Evolutionary conservation across 2,329 filamentous ascomycete species (phyloP).

Genomic region (Fusarium redolens): DNA sequence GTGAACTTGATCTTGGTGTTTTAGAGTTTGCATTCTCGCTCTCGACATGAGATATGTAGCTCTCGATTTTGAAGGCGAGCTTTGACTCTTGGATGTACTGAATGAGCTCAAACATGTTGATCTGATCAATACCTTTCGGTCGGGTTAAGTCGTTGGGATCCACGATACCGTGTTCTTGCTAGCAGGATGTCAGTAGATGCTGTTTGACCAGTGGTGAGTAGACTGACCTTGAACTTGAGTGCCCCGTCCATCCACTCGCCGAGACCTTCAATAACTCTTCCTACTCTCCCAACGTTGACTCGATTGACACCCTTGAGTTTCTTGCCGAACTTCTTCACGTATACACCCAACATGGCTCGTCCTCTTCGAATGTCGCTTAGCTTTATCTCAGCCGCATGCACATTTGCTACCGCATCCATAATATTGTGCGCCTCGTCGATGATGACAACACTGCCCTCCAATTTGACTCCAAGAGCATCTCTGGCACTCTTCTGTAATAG

Average conservation of each 20-base stretch:
- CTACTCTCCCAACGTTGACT: slow-evolving; percentile 89
- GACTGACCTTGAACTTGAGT: slow-evolving; percentile 58
- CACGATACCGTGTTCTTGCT: slow-evolving; percentile 72
- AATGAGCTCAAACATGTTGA: slow-evolving; percentile 91
- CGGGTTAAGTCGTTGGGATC: slow-evolving; percentile 78
- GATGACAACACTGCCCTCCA: slow-evolving; percentile 91
- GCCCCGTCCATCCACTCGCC: slow-evolving; percentile 73
- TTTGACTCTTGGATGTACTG: slow-evolving; percentile 92
- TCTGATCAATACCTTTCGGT: slow-evolving; percentile 90
- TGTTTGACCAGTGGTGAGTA: background rate
- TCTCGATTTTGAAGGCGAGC: slow-evolving; percentile 92
- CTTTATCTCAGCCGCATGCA: slow-evolving; percentile 82
- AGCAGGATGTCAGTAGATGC: background rate
- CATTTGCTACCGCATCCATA: slow-evolving; percentile 91
- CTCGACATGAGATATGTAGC: slow-evolving; percentile 77
- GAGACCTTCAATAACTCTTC: slow-evolving; percentile 84
- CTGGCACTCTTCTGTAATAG: slow-evolving; percentile 87
- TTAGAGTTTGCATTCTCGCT: slow-evolving; percentile 54
- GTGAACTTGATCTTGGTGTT: slow-evolving; percentile 49
- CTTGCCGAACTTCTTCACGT: slow-evolving; percentile 89
- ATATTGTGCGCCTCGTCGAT: slow-evolving; percentile 98
- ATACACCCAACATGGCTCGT: slow-evolving; percentile 80
- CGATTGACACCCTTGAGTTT: slow-evolving; percentile 90
- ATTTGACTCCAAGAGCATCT: slow-evolving; percentile 85
- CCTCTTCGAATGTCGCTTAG: slow-evolving; percentile 79